Percentiles rank a stretch among this genome's conserved stretches.
phyloP scores from a whole-genome alignment of 164 flowering plant species.

The Santalum album region DNA sequence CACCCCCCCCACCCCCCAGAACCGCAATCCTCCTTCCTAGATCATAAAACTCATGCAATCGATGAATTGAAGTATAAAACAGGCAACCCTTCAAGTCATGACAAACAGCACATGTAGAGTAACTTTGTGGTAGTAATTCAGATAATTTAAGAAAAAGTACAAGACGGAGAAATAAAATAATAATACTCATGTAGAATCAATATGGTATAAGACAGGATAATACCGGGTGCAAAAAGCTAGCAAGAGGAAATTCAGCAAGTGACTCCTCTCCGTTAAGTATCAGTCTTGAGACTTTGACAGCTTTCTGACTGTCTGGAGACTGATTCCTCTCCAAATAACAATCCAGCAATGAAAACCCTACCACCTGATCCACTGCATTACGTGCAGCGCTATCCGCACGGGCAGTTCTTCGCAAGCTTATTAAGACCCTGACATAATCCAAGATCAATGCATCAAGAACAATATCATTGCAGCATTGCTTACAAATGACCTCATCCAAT shows the following conservation, averaged over 20 bases:
- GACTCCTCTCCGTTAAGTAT: constrained; percentile 70
- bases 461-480: constrained; percentile 59
- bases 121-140: too few relatives aligned
- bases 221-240: constrained; percentile 84
- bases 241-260: constrained; percentile 87
- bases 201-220: constrained; percentile 2
- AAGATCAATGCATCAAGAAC: constrained; percentile 74
- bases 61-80: too few relatives aligned
- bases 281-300: constrained; percentile 22
- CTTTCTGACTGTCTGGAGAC: constrained; percentile 16
- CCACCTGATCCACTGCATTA: constrained; percentile 51
- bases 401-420: constrained; percentile 52
- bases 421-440: constrained; percentile 74
- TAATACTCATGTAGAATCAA: neutral
- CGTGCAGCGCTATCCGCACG: constrained; percentile 62
- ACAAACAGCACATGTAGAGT: too few relatives aligned
- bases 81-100: too few relatives aligned
- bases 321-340: constrained; percentile 20
- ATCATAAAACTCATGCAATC: too few relatives aligned
- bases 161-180: neutral
- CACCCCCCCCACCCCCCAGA: too few relatives aligned
- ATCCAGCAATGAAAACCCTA: constrained; percentile 30
- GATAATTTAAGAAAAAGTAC: neutral
- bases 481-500: constrained; percentile 64
- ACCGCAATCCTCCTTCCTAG: too few relatives aligned